A percentile compares a stretch with the other conserved stretches of the same genome.
Conservation (phyloP, 1,284 basidiomycete genomes). For the Irpex rosettiformis region DNA sequence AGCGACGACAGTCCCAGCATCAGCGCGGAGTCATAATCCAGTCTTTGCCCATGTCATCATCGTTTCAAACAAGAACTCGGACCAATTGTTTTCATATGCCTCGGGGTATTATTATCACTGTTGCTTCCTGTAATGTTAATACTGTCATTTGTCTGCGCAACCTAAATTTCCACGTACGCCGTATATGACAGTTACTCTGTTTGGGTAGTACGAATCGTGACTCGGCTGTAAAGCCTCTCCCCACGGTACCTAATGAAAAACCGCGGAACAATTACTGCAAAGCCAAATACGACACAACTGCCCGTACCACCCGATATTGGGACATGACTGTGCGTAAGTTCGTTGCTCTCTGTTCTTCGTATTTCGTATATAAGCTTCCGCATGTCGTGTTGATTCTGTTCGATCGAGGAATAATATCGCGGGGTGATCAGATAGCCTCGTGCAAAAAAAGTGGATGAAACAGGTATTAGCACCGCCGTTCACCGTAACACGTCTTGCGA, state of each 20-base stretch:
- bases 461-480: not conserved
- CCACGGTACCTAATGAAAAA: too few relatives aligned
- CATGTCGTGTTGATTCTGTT: not conserved
- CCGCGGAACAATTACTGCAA: not conserved
- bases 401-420: not conserved
- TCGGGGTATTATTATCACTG: not conserved
- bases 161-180: not conserved
- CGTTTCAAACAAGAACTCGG: not conserved
- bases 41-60: not conserved
- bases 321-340: not conserved
- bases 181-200: not conserved
- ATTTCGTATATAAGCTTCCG: not conserved
- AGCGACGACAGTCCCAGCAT: constrained; percentile 8
- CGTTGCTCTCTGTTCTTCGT: not conserved
- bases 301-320: not conserved
- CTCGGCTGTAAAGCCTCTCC: too few relatives aligned
- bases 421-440: not conserved
- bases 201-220: not conserved
- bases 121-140: constrained; percentile 1
- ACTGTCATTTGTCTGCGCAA: not conserved
- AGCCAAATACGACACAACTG: not conserved
- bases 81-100: not conserved
- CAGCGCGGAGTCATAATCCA: not conserved
- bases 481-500: not conserved
- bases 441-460: not conserved